Evolutionary conservation across 139 green algal species (phyloP), one percentile per base, ranked within the genome.

Genomic region (Ostreobium quekettii): DNA sequence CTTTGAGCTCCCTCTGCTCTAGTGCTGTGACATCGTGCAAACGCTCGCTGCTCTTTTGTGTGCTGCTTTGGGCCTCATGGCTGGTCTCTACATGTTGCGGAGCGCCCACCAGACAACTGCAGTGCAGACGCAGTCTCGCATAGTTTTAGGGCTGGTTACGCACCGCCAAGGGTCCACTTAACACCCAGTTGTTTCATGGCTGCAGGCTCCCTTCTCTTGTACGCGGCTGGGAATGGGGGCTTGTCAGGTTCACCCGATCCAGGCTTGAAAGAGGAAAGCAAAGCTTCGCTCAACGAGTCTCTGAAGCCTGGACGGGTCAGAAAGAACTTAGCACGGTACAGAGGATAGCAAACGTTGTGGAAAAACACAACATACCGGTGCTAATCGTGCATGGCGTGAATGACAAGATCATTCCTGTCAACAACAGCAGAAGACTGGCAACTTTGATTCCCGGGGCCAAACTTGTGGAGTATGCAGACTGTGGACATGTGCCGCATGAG

Each of bases 401-500:
- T 31, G 76, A 82, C 65, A 47, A 24, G 8, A 36, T 82, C 42
- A 59, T 83, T 28, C 77, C 77, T 26, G 30, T 70, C 26, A 70
- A 36, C 35, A 83, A 83, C 65, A 69, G 74, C 22, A 2, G 22
- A 7, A 29, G 58, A 3, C 57, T 83, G 11, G 64, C 65, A 15
- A 59, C 36, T 4, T 2, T 30, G 3, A 32, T 82, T 38, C 63
- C 71, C 3, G 1, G 59, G 4, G 64, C 49, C 15, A 6, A 46
- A 37, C 26, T 80, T 26, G 31, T 46, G 4, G 57, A 67, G 61
- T 66, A 67, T 64, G 36, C 47, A 11, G n/a, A 64, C 11, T 69
- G 61, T 57, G 61, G 61, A 15, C 61, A 69, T 57, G 36, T 74
- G 2, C 77, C 77, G 56, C 76, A 83, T 30, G 77, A 83, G 49